Percentiles rank a stretch among this genome's conserved stretches.
Conservation (phyloP, 345 rosid genomes). For the Noccaea bulbosa region DNA sequence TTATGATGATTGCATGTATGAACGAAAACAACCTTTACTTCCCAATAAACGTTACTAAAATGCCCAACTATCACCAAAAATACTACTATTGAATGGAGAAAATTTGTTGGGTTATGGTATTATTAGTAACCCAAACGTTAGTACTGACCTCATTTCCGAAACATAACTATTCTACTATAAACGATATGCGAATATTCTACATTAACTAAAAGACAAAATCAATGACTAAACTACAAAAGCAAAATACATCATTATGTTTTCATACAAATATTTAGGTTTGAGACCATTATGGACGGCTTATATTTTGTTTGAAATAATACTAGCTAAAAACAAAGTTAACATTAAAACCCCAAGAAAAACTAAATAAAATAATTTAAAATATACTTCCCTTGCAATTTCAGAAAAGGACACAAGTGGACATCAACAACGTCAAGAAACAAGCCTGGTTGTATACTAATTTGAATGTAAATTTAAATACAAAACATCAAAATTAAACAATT, state of each 20-base stretch:
- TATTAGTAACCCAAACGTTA: no score
- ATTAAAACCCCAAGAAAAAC: no score
- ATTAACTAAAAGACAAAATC: conserved; percentile 11
- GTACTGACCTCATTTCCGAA: background rate
- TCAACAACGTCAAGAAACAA: conserved; percentile 6
- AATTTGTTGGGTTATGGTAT: no score
- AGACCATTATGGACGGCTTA: conserved; percentile 14
- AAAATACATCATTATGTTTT: conserved; percentile 20
- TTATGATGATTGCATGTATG: conserved; percentile 22
- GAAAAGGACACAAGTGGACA: conserved; percentile 15
- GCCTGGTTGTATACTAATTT: background rate
- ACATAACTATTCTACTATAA: background rate
- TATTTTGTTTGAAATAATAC: background rate
- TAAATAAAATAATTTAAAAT: background rate
- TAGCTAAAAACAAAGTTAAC: background rate
- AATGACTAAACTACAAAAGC: background rate
- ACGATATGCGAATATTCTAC: background rate
- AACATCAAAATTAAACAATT: no score
- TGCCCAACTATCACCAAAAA: conserved; percentile 22
- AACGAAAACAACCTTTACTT: conserved; percentile 15
- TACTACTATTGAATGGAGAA: no score
- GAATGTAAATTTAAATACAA: no score
- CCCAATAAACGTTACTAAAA: background rate
- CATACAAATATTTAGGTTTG: background rate
- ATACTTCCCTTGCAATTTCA: background rate